Evolutionary conservation across 1,284 basidiomycete species (phyloP).

Genomic region (Trichosporon sp.): DNA sequence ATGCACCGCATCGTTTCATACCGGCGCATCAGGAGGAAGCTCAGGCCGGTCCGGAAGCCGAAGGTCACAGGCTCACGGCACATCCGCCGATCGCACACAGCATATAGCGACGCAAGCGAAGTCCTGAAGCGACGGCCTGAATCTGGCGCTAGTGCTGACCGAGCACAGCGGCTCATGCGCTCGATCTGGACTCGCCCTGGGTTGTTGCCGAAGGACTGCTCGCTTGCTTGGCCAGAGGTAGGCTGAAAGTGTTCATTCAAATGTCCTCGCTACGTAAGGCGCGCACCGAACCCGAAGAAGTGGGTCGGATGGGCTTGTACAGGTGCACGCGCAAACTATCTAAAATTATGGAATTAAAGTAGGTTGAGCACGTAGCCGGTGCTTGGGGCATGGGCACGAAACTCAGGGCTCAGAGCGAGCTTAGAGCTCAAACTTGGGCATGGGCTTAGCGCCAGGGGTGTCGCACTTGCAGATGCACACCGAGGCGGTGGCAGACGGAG

Average conservation of each 20-base stretch:
- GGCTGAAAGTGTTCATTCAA: not conserved
- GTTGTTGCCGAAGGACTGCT: too few relatives aligned
- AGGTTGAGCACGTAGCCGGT: not conserved
- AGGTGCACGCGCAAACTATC: not conserved
- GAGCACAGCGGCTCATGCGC: too few relatives aligned
- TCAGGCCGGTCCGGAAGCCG: too few relatives aligned
- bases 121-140: too few relatives aligned
- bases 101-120: too few relatives aligned
- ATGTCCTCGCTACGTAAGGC: not conserved
- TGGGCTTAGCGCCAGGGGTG: conserved; percentile 8
- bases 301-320: not conserved
- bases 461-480: conserved; percentile 10
- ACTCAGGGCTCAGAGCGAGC: not conserved
- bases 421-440: conserved; percentile 14
- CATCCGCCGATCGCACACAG: too few relatives aligned
- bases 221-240: not conserved
- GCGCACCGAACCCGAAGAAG: not conserved
- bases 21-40: too few relatives aligned
- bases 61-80: too few relatives aligned
- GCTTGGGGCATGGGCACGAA: too few relatives aligned
- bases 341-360: not conserved
- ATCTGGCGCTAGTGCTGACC: too few relatives aligned
- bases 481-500: not conserved
- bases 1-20: too few relatives aligned
- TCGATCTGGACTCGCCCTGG: too few relatives aligned